Base-by-base conservation (phyloP, 176 grass and related monocot species). In the Paspalum vaginatum region DNA sequence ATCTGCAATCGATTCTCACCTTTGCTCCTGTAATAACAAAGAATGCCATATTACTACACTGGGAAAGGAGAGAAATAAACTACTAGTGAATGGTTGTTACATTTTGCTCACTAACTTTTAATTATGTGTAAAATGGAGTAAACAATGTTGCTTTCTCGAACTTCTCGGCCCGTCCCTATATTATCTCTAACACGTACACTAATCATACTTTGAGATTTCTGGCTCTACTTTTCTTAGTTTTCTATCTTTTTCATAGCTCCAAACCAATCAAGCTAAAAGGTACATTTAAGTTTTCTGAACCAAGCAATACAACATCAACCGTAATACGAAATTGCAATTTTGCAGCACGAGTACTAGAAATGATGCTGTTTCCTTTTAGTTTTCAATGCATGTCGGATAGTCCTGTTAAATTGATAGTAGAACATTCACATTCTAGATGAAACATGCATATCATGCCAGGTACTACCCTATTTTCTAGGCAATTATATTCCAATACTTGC, bases 1-100 rank as follows among this genome's bases (percentile, higher is more conserved):
- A 94, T 72, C 71, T 85, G 70, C 95, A 98, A 17, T 98, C 88
- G 17, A 98, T 84, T 57, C 77, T 93, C 66, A 98, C 91, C 58
- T 94, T 94, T 71, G 92, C 95, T 74, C 92, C 95, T 98, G 85
- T 59, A 65, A 12, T 71, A 75, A 16, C 43, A 24, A 70, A 79
- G 7, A 26, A 68, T 67, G 11, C 1, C 52, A 63, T 21, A 22
- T 37, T 54, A 47, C 25, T 20, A 65, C 24, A 78, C 21, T 76
- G 46, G 1, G 42, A 18, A 83, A 27, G 41, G 16, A 59, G 62
- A 44, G 8, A 50, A 70, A 58, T 58, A 43, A 0, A 78, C 26
- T 24, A 9, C 12, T 9, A 17, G 18, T 16, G 53, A 82, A 77
- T 53, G 11, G 40, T 9, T 14, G 1, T 18, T 41, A 86, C 25